Conservation (phyloP, 1,284 basidiomycete genomes). For the Ganoderma boninense region DNA sequence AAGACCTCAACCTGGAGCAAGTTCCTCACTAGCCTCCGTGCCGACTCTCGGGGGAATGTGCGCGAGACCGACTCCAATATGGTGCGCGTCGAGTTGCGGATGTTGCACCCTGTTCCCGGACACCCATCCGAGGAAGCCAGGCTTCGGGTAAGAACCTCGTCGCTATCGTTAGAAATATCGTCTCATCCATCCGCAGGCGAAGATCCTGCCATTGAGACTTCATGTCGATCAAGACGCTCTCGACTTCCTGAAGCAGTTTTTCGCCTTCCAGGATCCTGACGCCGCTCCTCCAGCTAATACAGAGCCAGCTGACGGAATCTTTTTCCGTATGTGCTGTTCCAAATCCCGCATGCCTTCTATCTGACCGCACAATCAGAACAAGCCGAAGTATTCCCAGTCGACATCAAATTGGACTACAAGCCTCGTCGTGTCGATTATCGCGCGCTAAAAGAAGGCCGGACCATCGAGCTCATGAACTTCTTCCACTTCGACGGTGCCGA, state of each 20-base stretch:
- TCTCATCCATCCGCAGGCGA: slow-evolving; percentile 61
- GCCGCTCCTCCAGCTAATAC: slow-evolving; percentile 42
- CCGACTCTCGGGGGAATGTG: slow-evolving; percentile 85
- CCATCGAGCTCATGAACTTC: slow-evolving; percentile 99
- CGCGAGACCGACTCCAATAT: slow-evolving; percentile 93
- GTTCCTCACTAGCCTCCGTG: slow-evolving; percentile 87
- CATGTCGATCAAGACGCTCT: slow-evolving; percentile 99
- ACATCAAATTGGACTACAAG: slow-evolving; percentile 97
- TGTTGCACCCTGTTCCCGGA: slow-evolving; percentile 73
- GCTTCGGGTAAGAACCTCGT: slow-evolving; percentile 67
- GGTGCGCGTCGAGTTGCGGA: slow-evolving; percentile 86
- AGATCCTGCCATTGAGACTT: slow-evolving; percentile 88
- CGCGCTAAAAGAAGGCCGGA: slow-evolving; percentile 90
- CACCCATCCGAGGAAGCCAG: slow-evolving; percentile 81
- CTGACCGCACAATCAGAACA: slow-evolving; percentile 61
- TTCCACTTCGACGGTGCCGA: slow-evolving; percentile 99
- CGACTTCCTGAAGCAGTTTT: slow-evolving; percentile 97
- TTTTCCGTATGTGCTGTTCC: slow-evolving; percentile 68
- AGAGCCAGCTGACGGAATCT: slow-evolving; percentile 62
- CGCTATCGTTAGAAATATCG: slow-evolving; percentile 4
- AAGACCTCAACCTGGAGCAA: slow-evolving; percentile 99
- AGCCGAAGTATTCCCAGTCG: slow-evolving; percentile 90
- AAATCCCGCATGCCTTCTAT: slow-evolving; percentile 1
- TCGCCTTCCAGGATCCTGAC: slow-evolving; percentile 83
- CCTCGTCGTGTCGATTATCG: slow-evolving; percentile 96